Evolutionary conservation across 768 basidiomycete species (phyloP).

Genomic region (Phlebiopsis gigantea): DNA sequence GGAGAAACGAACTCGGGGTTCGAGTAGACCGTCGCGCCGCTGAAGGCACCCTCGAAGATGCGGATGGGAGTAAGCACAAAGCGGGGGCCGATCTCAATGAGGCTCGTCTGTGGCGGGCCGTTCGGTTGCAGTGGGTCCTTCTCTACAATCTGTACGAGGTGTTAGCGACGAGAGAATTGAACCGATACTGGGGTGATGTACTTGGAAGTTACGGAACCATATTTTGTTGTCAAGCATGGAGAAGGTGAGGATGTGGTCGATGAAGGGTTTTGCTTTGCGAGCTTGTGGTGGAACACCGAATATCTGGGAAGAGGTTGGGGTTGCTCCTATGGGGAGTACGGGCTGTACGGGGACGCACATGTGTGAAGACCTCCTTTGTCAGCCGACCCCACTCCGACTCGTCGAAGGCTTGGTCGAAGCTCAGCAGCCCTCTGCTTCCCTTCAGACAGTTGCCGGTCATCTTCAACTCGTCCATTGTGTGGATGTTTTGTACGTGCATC

Average conservation of each 20-base stretch:
- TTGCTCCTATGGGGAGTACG: too few species aligned
- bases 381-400: conserved; percentile 80
- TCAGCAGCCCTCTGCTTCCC: conserved; percentile 86
- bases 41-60: conserved; percentile 97
- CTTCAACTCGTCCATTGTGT: conserved; percentile 99
- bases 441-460: conserved; percentile 99
- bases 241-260: conserved; percentile 96
- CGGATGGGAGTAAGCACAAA: conserved; percentile 97
- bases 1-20: conserved; percentile 97
- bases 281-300: conserved; percentile 93
- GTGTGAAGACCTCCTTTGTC: conserved; percentile 91
- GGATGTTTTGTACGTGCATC: conserved; percentile 96
- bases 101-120: conserved; percentile 77
- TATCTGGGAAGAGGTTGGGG: conserved; percentile 47
- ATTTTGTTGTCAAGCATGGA: conserved; percentile 94
- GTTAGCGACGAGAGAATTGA: neutral
- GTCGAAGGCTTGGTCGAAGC: conserved; percentile 90
- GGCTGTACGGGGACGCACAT: conserved; percentile 48
- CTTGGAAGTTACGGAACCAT: conserved; percentile 99
- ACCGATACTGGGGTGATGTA: conserved; percentile 27
- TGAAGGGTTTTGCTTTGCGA: conserved; percentile 90
- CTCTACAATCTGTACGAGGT: conserved; percentile 67
- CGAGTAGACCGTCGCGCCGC: conserved; percentile 90
- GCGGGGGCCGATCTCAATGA: conserved; percentile 95
- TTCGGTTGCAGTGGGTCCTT: conserved; percentile 89